Percentiles rank a stretch among this genome's conserved stretches.
phyloP scores from a whole-genome alignment of 2,329 filamentous ascomycete species.

The Fusarium miscanthi region DNA sequence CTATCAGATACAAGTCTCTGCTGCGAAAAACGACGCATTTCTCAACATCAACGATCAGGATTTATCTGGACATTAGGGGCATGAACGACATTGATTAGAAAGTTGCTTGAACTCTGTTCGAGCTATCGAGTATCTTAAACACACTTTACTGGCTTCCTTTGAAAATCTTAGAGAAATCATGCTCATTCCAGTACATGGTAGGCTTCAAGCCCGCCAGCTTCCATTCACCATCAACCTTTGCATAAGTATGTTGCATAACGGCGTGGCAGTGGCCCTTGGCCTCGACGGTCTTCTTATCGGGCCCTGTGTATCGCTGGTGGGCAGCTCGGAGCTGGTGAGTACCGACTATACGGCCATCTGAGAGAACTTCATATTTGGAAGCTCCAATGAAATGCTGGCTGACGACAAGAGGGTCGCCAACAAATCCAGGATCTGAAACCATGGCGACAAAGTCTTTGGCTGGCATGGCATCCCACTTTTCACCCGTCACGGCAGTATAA shows the following conservation, averaged over 20 bases:
- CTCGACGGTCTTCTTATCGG: background rate
- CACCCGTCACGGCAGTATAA: background rate
- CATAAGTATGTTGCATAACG: constrained; percentile 8
- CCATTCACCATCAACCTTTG: background rate
- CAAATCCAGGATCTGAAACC: background rate
- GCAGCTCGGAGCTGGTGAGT: constrained; percentile 8
- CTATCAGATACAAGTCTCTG: too few relatives aligned
- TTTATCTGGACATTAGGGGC: background rate
- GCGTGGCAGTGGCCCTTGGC: constrained; percentile 5
- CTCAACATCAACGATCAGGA: accelerated
- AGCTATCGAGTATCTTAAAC: accelerated
- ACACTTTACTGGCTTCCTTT: background rate
- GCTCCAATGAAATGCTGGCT: constrained; percentile 11
- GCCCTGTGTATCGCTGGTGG: background rate
- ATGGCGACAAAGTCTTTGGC: constrained; percentile 9
- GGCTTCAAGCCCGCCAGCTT: constrained; percentile 7
- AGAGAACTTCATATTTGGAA: background rate
- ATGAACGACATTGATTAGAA: background rate
- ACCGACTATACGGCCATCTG: background rate
- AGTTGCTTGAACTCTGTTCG: background rate
- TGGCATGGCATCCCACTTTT: constrained; percentile 4
- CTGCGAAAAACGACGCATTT: background rate
- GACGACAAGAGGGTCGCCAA: background rate
- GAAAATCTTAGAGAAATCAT: constrained; percentile 5
- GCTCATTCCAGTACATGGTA: constrained; percentile 1